A percentile compares a stretch with the other conserved stretches of the same genome.
Conservation (phyloP, 139 green algal species). For the Deuterostichococcus epilithicus region DNA sequence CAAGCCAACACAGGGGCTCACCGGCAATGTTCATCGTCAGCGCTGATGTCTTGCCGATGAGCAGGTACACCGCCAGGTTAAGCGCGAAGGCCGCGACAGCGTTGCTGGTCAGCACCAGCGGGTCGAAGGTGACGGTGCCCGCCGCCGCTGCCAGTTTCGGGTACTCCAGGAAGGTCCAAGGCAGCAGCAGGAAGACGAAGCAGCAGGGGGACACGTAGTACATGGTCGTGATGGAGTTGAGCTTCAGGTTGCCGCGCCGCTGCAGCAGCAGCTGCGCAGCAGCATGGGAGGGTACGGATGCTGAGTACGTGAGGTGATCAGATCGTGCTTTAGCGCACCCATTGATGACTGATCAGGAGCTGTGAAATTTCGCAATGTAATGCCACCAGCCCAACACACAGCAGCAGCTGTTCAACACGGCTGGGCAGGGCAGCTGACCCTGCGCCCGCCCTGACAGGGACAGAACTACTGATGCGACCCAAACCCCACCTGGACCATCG, state of each 20-base stretch:
- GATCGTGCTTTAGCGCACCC: no score
- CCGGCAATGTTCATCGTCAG: conserved; percentile 95
- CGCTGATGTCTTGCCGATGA: conserved; percentile 91
- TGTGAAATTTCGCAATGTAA: no score
- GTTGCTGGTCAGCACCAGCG: conserved; percentile 77
- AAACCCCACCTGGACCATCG: conserved; percentile 86
- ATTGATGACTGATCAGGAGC: background rate
- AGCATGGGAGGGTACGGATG: background rate
- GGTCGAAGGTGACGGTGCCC: conserved; percentile 61
- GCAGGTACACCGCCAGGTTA: conserved; percentile 78
- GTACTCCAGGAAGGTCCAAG: conserved; percentile 27
- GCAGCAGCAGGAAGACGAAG: conserved; percentile 23
- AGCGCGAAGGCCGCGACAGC: conserved; percentile 69
- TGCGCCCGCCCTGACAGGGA: no score
- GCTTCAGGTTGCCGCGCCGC: conserved; percentile 25
- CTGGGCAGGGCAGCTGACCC: no score
- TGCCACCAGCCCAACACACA: no score
- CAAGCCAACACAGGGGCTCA: no score
- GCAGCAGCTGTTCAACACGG: background rate
- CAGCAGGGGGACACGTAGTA: conserved; percentile 55
- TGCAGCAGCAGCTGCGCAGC: conserved; percentile 16
- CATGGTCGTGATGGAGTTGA: conserved; percentile 45
- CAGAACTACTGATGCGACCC: conserved; percentile 79
- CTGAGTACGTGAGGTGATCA: no score
- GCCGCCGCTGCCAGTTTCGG: conserved; percentile 19